phyloP scores from a whole-genome alignment of 805 yeast genomes.

The Saccharomycopsis javanensis region DNA sequence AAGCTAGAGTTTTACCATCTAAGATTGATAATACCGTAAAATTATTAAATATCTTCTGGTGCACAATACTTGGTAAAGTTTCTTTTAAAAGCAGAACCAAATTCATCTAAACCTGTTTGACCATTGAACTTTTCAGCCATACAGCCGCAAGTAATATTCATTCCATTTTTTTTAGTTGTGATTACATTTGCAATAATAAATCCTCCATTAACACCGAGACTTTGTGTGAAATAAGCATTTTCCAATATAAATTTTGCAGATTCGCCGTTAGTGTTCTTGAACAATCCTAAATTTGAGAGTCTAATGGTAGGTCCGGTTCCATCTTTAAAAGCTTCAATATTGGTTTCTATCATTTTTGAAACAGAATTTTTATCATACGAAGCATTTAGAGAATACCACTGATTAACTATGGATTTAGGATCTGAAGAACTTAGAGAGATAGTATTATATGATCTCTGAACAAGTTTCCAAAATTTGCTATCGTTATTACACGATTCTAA shows the following conservation, averaged over 20 bases:
- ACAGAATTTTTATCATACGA: constrained; percentile 4
- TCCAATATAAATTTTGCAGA: neutral
- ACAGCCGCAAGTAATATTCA: constrained; percentile 1
- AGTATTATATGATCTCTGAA: constrained; percentile 1
- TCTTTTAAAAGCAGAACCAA: neutral
- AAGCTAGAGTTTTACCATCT: no score
- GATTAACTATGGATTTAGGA: constrained; percentile 2
- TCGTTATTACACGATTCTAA: neutral
- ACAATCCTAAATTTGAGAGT: constrained; percentile 2
- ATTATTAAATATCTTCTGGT: no score
- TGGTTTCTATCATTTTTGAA: neutral
- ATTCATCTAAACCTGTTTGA: neutral
- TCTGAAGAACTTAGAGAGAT: neutral
- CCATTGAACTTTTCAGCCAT: constrained; percentile 2
- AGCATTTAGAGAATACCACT: neutral
- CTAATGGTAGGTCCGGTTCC: neutral
- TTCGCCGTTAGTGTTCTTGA: neutral
- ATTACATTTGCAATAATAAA: neutral
- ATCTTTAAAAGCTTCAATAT: neutral
- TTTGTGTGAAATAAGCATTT: constrained; percentile 3
- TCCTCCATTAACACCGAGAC: constrained; percentile 4
- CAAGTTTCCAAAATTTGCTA: constrained; percentile 1
- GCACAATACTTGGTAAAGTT: no score
- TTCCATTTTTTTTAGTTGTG: neutral
- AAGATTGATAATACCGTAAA: no score